phyloP scores from a whole-genome alignment of 2,329 filamentous ascomycete species.

The Calycina marina region DNA sequence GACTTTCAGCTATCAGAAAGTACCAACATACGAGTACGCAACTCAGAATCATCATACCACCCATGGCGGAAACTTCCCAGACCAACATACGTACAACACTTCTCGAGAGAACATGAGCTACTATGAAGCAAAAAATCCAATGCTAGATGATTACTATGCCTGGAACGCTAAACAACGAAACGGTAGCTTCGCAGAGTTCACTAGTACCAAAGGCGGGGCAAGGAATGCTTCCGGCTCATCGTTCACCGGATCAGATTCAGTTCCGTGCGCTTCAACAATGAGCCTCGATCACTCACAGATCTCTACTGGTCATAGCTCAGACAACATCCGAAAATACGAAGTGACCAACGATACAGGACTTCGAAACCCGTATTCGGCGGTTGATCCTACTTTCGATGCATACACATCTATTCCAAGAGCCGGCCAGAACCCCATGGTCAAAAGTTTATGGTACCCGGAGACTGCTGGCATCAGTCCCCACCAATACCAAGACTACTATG shows the following conservation, averaged over 20 bases:
- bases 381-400: too few species aligned
- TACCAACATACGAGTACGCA: slow-evolving; percentile 5
- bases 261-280: slow-evolving; percentile 2
- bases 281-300: slow-evolving; percentile 2
- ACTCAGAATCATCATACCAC: slow-evolving; percentile 7
- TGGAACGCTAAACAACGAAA: slow-evolving; percentile 7
- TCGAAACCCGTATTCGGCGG: too few species aligned
- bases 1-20: slow-evolving; percentile 3
- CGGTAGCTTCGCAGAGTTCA: slow-evolving; percentile 14
- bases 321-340: too few species aligned
- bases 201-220: slow-evolving; percentile 6
- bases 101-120: too few species aligned
- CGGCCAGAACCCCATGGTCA: too few species aligned
- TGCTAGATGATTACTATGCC: slow-evolving; percentile 13
- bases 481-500: slow-evolving; percentile 5
- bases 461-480: background rate
- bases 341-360: too few species aligned
- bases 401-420: too few species aligned
- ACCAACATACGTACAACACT: background rate
- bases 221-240: slow-evolving; percentile 7
- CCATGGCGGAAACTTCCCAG: background rate
- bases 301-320: too few species aligned
- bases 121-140: too few species aligned
- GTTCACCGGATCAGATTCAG: slow-evolving; percentile 2
- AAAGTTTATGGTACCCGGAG: too few species aligned